A percentile compares a stretch with the other conserved stretches of the same genome.
phyloP scores from a whole-genome alignment of 83 land plant species.

The Thuja plicata region DNA sequence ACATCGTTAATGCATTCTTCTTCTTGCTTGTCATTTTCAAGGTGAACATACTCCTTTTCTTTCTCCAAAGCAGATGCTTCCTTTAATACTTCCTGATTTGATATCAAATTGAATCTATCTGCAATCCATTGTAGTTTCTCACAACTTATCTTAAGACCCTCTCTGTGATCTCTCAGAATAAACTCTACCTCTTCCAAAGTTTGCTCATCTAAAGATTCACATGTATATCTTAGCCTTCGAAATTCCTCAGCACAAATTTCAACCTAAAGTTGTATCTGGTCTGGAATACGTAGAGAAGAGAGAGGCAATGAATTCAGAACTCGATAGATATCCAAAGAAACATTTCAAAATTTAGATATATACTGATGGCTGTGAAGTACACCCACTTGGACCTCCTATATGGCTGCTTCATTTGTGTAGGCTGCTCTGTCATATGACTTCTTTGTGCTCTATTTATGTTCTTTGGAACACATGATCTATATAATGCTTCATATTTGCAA shows the following conservation, averaged over 20 bases:
- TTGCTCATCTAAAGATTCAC: constrained; percentile 13
- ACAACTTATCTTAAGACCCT: constrained; percentile 18
- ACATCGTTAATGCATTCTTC: constrained; percentile 21
- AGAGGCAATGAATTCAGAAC: constrained; percentile 9
- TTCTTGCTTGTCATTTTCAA: constrained; percentile 24
- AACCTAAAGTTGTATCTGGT: constrained; percentile 9
- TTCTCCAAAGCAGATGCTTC: constrained; percentile 25
- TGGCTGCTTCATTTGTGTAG: no score
- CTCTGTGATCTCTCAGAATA: constrained; percentile 19
- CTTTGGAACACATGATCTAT: no score
- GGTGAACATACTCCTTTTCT: constrained; percentile 17
- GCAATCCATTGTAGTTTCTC: constrained; percentile 26
- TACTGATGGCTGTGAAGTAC: constrained; percentile 10
- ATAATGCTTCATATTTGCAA: no score
- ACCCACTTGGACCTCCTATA: no score
- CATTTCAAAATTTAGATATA: background rate
- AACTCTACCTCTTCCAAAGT: constrained; percentile 18
- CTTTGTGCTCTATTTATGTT: no score
- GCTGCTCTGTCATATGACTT: no score
- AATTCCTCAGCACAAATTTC: constrained; percentile 14
- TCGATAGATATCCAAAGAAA: constrained; percentile 6
- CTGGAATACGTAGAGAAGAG: background rate
- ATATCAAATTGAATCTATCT: constrained; percentile 19
- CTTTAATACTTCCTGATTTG: constrained; percentile 26
- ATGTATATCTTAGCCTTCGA: constrained; percentile 9